Percentiles rank a stretch among this genome's conserved stretches.
These are phyloP conservation scores for Psilocybe azurescens DNA, from an alignment of 768 basidiomycete genomes.

Conservation along the genomic window DNA sequence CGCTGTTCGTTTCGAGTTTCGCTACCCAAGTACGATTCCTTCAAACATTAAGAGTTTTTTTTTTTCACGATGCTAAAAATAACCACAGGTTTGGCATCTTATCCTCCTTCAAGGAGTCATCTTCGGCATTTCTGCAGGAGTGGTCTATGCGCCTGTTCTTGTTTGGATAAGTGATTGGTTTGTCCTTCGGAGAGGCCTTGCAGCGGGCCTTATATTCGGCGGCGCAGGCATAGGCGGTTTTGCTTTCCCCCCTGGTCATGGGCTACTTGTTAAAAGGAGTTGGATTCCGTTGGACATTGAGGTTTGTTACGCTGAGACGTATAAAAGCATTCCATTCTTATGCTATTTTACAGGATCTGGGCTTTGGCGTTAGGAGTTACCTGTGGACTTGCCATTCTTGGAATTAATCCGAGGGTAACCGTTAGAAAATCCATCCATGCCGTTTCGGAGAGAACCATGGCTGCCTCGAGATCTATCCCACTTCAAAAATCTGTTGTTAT, in stretches of 20 bases:
- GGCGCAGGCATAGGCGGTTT: conserved; percentile 15
- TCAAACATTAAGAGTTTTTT: too few species aligned
- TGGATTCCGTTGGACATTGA: conserved; percentile 9
- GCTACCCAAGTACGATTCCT: background rate
- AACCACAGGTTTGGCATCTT: conserved; percentile 12
- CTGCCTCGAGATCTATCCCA: conserved; percentile 5
- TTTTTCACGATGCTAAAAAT: too few species aligned
- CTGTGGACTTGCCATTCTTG: conserved; percentile 14
- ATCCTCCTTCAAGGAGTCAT: conserved; percentile 14
- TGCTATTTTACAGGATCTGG: conserved; percentile 6
- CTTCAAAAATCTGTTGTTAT: background rate
- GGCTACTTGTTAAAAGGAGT: conserved; percentile 11
- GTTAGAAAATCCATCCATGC: conserved; percentile 4
- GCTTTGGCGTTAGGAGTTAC: conserved; percentile 6
- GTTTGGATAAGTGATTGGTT: conserved; percentile 17
- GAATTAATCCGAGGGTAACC: conserved; percentile 11
- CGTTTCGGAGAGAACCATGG: conserved; percentile 10
- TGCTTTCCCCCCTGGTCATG: conserved; percentile 14
- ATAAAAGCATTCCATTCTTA: background rate
- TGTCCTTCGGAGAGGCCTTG: conserved; percentile 10
- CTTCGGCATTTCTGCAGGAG: conserved; percentile 12
- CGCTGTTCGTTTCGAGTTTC: conserved; percentile 7
- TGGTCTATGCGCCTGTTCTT: conserved; percentile 12
- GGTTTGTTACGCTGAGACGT: background rate
- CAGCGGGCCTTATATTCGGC: conserved; percentile 15